Evolutionary conservation across 1,139 yeast species (phyloP), one percentile per base, ranked within the genome.

Genomic region (Ogataea hybrid): DNA sequence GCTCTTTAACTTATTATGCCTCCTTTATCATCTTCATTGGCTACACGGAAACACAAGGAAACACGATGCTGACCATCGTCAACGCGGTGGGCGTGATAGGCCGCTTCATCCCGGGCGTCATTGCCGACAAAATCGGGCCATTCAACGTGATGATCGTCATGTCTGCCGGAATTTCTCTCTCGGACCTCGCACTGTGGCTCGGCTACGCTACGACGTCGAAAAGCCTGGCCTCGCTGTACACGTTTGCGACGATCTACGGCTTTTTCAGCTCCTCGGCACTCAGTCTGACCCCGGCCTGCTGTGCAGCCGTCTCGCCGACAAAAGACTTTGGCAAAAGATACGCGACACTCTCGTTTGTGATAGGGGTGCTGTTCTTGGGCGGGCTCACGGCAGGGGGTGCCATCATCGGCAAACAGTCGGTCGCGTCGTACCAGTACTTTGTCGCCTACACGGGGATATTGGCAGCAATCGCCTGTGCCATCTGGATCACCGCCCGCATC

Each of bases 11-110:
- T 0, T 79, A 75, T 54, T 69, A 71, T 47, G 70, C 81, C 0
- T 71, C 81, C 1, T 78, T 72, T 54, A 74, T 78, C 1, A 60
- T 75, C 16, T 68, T 69, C n/a, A 67, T 68, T 41, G 84, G 84
- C 0, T 67, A 70, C 56, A 57, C 73, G 12, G 75, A 73, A 50
- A 67, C 74, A 16, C 61, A 67, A 17, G 69, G 84, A 0, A 78
- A 73, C 53, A 53, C 75, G 6, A 54, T 79, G 45, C 63, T 79
- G 25, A 77, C 84, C 2, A 65, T 77, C 10, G 67, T 75, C 54
- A 80, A 78, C 58, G 80, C 78, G 2, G 64, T 73, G 8, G 84
- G 85, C 6, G 67, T 77, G 5, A 50, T 71, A 5, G 87, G 86
- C 1, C 62, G 86, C 44, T 70, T 69, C 42, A 51, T 77, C 9